A percentile compares a stretch with the other conserved stretches of the same genome.
Evolutionary conservation across 352 stramenopile species (phyloP).

Genomic region (Phytophthora tentaculata): DNA sequence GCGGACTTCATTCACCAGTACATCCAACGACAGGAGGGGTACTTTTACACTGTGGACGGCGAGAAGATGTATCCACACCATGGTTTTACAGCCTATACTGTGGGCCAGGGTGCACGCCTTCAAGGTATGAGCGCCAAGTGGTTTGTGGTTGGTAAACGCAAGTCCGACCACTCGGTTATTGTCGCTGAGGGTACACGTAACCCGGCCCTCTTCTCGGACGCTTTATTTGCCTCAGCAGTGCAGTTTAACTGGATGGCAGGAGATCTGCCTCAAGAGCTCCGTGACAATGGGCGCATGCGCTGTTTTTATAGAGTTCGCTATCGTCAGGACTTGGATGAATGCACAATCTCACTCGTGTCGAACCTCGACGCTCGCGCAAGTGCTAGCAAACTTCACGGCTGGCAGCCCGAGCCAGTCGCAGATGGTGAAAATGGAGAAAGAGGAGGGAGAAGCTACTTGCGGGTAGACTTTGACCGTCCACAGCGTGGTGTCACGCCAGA

Average conservation of each 20-base stretch:
- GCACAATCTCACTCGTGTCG: conserved; percentile 67
- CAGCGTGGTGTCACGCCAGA: conserved; percentile 86
- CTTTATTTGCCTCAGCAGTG: conserved; percentile 71
- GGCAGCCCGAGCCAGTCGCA: conserved; percentile 26
- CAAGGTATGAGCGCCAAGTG: conserved; percentile 90
- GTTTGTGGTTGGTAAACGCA: conserved; percentile 87
- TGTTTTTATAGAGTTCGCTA: conserved; percentile 88
- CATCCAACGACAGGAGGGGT: conserved; percentile 69
- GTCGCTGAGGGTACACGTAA: conserved; percentile 92
- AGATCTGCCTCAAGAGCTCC: conserved; percentile 48
- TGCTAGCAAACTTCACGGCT: conserved; percentile 63
- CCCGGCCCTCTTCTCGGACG: conserved; percentile 90
- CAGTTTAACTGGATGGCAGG: conserved; percentile 93
- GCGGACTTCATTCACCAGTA: conserved; percentile 94
- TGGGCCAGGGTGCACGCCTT: conserved; percentile 94
- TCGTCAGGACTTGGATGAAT: conserved; percentile 70
- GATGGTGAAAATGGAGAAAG: conserved; percentile 13
- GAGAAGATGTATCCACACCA: conserved; percentile 74
- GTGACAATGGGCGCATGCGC: conserved; percentile 46
- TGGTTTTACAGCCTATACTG: conserved; percentile 90
- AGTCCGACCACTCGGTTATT: conserved; percentile 76
- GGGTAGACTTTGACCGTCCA: conserved; percentile 81
- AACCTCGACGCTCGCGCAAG: conserved; percentile 36
- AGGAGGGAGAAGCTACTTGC: conserved; percentile 43
- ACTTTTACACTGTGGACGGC: conserved; percentile 83